phyloP scores from a whole-genome alignment of 768 basidiomycete species.

The Pulveroboletus frians region DNA sequence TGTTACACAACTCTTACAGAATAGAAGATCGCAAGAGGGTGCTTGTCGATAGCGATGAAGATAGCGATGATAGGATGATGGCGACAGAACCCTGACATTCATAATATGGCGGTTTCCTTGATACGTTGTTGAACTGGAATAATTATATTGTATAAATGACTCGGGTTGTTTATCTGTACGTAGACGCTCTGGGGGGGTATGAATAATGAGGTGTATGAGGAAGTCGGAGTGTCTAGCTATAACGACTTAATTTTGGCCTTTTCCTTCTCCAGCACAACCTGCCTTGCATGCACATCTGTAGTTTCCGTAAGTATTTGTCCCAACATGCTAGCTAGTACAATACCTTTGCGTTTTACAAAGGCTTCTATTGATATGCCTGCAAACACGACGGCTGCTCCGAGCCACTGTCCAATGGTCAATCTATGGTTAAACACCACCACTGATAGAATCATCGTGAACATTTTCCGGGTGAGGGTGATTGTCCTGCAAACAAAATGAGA shows the following conservation, averaged over 20 bases:
- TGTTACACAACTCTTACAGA: slow-evolving; percentile 18
- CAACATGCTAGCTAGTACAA: slow-evolving; percentile 14
- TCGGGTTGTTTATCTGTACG: slow-evolving; percentile 10
- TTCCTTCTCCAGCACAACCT: slow-evolving; percentile 76
- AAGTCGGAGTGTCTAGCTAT: slow-evolving; percentile 31
- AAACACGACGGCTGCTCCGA: slow-evolving; percentile 88
- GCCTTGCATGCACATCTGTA: slow-evolving; percentile 77
- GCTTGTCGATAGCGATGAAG: slow-evolving; percentile 32
- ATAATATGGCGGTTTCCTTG: not conserved
- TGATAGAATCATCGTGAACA: slow-evolving; percentile 97
- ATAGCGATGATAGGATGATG: slow-evolving; percentile 34
- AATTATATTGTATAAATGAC: slow-evolving; percentile 26
- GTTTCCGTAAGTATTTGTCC: slow-evolving; percentile 2
- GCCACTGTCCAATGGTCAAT: slow-evolving; percentile 83
- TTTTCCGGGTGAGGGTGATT: slow-evolving; percentile 91
- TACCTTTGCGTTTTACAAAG: slow-evolving; percentile 83
- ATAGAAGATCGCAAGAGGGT: slow-evolving; percentile 42
- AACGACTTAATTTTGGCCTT: slow-evolving; percentile 77
- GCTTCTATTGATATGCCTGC: slow-evolving; percentile 95
- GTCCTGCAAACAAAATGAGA: slow-evolving; percentile 47
- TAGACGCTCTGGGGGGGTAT: slow-evolving; percentile 19
- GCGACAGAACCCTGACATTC: slow-evolving; percentile 24
- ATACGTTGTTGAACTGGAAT: slow-evolving; percentile 4
- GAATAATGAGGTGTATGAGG: not conserved
- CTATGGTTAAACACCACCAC: slow-evolving; percentile 89